Base-by-base conservation (phyloP, 148 eudicot genomes). In the Nyssa sinensis region DNA sequence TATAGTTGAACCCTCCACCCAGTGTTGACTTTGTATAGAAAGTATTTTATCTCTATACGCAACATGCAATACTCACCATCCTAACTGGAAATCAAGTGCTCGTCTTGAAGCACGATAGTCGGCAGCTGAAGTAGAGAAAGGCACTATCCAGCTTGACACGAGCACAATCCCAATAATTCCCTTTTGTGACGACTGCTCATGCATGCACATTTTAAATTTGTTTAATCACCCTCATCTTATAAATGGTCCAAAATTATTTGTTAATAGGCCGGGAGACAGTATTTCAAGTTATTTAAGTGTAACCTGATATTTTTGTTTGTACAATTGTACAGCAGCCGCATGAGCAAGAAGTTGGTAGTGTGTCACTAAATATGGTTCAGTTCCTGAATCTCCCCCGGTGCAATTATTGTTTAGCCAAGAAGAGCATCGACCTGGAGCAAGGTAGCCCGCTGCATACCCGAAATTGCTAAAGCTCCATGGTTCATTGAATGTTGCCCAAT, bases 401-500 rank as follows among this genome's bases (percentile, higher is more conserved):
- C 87, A 84, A 47, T 78, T 78, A 41, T 67, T 41, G 27, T 70
- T 30, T 13, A 64, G 78, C 84, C 83, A 83, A n/a, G 49, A 29
- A 6, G 87, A 84, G 53, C 84, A n/a, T n/a, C n/a, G n/a, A n/a
- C n/a, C n/a, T n/a, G n/a, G n/a, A n/a, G n/a, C n/a, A n/a, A n/a
- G n/a, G 81, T 25, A 79, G 79, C 84, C 84, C 1, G 24, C 17
- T 10, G 77, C 84, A 49, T 84, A 84, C 4, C 87, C 81, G 33
- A 30, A n/a, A 23, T 32, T 44, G 57, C 58, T 51, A 31, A 73
- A 80, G 55, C 49, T 77, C 21, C 72, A 64, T 3, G 75, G 84
- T 39, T 84, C 86, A 62, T 80, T 84, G 33, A 74, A 19, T 34
- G 86, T 84, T 37, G 71, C 74, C 86, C 86, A 84, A 21, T 77